Evolutionary conservation across 495 filamentous ascomycete species (phyloP).

Genomic region (Aspergillus campestris): DNA sequence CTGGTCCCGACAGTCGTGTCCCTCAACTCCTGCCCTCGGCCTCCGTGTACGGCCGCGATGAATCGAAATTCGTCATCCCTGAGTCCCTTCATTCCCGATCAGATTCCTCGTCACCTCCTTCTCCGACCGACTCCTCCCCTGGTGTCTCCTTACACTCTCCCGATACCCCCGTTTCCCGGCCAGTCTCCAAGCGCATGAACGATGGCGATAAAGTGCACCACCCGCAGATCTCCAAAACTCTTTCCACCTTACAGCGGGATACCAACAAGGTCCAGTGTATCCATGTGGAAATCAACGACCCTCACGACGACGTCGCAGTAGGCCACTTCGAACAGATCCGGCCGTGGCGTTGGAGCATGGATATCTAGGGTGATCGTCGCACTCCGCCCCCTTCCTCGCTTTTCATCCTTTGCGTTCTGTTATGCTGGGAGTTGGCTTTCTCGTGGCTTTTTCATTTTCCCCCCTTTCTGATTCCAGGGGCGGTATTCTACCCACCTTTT

Average conservation of each 20-base stretch:
- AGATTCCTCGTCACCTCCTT: slow-evolving; percentile 27
- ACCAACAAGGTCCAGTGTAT: slow-evolving; percentile 33
- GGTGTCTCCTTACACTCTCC: slow-evolving; percentile 29
- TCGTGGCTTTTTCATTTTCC: too few species aligned
- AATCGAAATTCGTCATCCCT: slow-evolving; percentile 20
- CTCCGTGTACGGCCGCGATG: slow-evolving; percentile 15
- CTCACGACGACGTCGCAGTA: slow-evolving; percentile 24
- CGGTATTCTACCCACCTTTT: background rate
- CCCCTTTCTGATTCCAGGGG: too few species aligned
- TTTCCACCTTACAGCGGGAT: slow-evolving; percentile 24
- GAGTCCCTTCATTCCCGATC: slow-evolving; percentile 22
- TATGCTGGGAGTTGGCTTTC: background rate
- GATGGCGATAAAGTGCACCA: slow-evolving; percentile 21
- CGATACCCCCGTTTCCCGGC: slow-evolving; percentile 32
- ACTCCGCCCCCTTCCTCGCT: background rate
- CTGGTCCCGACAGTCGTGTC: slow-evolving; percentile 2
- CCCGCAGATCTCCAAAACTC: slow-evolving; percentile 26
- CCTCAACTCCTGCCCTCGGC: slow-evolving; percentile 18
- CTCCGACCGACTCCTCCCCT: slow-evolving; percentile 24
- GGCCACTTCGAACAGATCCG: slow-evolving; percentile 34
- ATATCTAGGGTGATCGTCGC: slow-evolving; percentile 23
- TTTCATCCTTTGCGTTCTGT: slow-evolving; percentile 4
- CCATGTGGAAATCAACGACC: slow-evolving; percentile 36
- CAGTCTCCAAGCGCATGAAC: slow-evolving; percentile 32
- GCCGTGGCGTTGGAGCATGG: slow-evolving; percentile 43